These are phyloP conservation scores for Aspergillus homomorphus DNA, from an alignment of 495 filamentous ascomycete species.

Conservation along the genomic window DNA sequence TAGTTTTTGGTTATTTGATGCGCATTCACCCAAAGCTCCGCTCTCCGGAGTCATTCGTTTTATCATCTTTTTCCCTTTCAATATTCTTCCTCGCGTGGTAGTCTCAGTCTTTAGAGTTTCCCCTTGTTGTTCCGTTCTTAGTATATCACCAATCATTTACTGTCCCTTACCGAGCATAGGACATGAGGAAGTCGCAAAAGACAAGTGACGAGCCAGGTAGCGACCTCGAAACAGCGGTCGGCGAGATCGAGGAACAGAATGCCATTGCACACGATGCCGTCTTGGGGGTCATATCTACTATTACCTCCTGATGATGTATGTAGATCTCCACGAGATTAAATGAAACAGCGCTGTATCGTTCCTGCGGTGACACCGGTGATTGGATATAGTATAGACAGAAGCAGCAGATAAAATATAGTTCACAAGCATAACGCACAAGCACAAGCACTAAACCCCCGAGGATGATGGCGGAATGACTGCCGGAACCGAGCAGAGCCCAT, in stretches of 20 bases:
- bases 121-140: neutral
- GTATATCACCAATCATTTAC: neutral
- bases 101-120: neutral
- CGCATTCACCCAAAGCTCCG: neutral
- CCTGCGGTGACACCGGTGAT: too few species aligned
- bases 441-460: too few species aligned
- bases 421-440: too few species aligned
- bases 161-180: neutral
- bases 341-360: too few species aligned
- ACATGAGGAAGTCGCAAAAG: neutral
- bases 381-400: too few species aligned
- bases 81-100: neutral
- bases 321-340: too few species aligned
- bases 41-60: neutral
- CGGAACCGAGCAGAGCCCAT: too few species aligned
- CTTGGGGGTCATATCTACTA: neutral
- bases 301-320: too few species aligned
- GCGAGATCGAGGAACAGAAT: neutral
- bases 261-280: neutral
- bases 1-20: neutral
- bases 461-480: too few species aligned
- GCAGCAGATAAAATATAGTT: too few species aligned
- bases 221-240: neutral
- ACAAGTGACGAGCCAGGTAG: neutral
- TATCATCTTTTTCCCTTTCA: neutral